Base-by-base conservation (phyloP, 495 filamentous ascomycete species). In the Hamigera avellanea region DNA sequence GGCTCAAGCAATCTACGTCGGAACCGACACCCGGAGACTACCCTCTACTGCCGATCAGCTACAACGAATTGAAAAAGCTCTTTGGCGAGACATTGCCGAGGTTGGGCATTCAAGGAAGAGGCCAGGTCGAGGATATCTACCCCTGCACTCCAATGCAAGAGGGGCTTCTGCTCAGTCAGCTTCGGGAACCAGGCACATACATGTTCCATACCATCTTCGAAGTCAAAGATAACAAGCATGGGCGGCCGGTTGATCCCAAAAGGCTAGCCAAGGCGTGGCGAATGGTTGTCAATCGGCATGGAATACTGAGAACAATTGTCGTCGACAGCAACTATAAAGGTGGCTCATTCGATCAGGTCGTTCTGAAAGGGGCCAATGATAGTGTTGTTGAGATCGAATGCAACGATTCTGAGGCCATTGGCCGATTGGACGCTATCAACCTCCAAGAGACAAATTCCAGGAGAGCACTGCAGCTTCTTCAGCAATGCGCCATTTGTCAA, bases 91-190 rank as follows among this genome's bases (percentile, higher is more conserved):
- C 68, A 6, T 54, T 82, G 14, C 54, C 64, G 6, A 54, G 60
- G 16, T 57, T 73, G 5, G 63, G 66, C 9, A 65, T 80, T 8
- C 53, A 54, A 1, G 49, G 35, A 42, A 53, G 59, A 37, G 49
- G 50, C 15, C 51, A 66, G 0, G 57, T 76, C 1, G 68, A 83
- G 51, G 69, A 76, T 23, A 64, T 72, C 19, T 81, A 80, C 34
- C 78, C 78, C 1, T 76, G 70, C 36, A 78, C 79, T 0, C 69
- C 76, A 0, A 73, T 76, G 26, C 80, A 85, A 42, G 70, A 81
- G 40, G 77, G 72, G 30, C 70, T 83, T 3, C 53, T 85, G 12
- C 70, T 80, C 35, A 78, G 73, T 36, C 76, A 83, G 25, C 59
- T 71, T 10, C 71, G 66, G 17, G 60, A 71, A 28, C 55, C 64